These are phyloP conservation scores for Fusarium sp. DNA, from an alignment of 2,329 filamentous ascomycete species.

Conservation along the genomic window DNA sequence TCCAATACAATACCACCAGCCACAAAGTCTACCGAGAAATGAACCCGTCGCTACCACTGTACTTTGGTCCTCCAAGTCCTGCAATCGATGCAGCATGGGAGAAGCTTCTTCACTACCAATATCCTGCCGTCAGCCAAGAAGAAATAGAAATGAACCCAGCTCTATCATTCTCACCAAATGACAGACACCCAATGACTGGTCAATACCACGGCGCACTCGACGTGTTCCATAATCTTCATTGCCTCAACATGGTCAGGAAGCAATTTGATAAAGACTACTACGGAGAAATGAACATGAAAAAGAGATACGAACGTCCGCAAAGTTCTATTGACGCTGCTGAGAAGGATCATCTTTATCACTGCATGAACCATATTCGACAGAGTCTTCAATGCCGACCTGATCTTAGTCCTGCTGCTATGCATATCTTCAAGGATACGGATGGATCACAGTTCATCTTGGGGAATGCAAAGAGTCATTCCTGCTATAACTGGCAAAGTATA, in stretches of 20 bases:
- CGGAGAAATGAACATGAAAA: not conserved
- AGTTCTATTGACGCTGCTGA: not conserved
- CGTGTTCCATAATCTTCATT: constrained; percentile 3
- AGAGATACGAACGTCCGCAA: not conserved
- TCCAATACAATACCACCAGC: not conserved
- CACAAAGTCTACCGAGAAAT: not conserved
- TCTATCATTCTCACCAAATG: not conserved
- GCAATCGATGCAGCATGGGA: not conserved
- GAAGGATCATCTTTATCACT: not conserved
- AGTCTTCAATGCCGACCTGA: not conserved
- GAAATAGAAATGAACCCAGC: not conserved
- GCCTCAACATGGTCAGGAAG: not conserved
- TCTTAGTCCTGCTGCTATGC: constrained; percentile 5
- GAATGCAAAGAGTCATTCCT: constrained; percentile 1
- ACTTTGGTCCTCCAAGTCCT: not conserved
- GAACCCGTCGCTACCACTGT: not conserved
- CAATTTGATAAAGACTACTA: not conserved
- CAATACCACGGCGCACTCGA: not conserved
- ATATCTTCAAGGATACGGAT: not conserved
- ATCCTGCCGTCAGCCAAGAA: not conserved
- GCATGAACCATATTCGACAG: constrained; percentile 2
- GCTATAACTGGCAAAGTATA: constrained; percentile 3
- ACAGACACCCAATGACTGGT: not conserved
- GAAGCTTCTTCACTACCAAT: not conserved
- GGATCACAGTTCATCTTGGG: not conserved